Conservation (phyloP, 2,329 filamentous ascomycete genomes). For the Cadophora luteo-olivacea region DNA sequence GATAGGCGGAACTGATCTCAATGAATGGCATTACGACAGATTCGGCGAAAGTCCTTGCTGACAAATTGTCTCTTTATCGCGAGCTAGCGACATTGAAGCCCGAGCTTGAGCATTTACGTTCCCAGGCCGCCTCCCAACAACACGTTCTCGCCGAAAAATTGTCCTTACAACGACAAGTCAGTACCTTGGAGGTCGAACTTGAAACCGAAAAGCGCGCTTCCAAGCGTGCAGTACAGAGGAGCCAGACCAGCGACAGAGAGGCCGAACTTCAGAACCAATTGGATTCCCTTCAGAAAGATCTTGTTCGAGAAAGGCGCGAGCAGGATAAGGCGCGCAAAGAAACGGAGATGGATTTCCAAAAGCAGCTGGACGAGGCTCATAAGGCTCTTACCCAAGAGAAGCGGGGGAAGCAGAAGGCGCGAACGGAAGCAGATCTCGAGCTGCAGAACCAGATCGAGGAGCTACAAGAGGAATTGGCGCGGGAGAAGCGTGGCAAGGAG, state of each 20-base stretch:
- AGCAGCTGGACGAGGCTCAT: slow-evolving; percentile 48
- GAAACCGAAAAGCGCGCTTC: slow-evolving; percentile 80
- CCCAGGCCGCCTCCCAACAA: slow-evolving; percentile 67
- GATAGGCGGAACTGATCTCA: slow-evolving; percentile 72
- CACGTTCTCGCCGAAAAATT: slow-evolving; percentile 79
- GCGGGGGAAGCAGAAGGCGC: slow-evolving; percentile 38
- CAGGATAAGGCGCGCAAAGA: slow-evolving; percentile 42
- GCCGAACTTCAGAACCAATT: slow-evolving; percentile 48
- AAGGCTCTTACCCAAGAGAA: slow-evolving; percentile 47
- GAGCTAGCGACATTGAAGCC: slow-evolving; percentile 64
- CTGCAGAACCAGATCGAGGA: slow-evolving; percentile 50
- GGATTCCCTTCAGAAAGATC: slow-evolving; percentile 47
- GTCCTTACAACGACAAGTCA: slow-evolving; percentile 78
- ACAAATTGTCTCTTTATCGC: slow-evolving; percentile 66
- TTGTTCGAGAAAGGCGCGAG: slow-evolving; percentile 49
- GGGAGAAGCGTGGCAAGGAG: slow-evolving; percentile 47
- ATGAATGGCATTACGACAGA: slow-evolving; percentile 72
- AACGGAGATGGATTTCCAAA: slow-evolving; percentile 46
- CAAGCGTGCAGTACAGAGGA: slow-evolving; percentile 59
- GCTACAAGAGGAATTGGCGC: slow-evolving; percentile 42
- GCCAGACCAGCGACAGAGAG: slow-evolving; percentile 49
- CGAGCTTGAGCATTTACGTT: slow-evolving; percentile 66
- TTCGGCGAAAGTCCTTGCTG: slow-evolving; percentile 71
- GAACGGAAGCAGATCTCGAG: slow-evolving; percentile 43
- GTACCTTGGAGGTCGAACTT: slow-evolving; percentile 78